These are phyloP conservation scores for Globisporangium echinulatum DNA, from an alignment of 352 stramenopile species.

Conservation along the genomic window DNA sequence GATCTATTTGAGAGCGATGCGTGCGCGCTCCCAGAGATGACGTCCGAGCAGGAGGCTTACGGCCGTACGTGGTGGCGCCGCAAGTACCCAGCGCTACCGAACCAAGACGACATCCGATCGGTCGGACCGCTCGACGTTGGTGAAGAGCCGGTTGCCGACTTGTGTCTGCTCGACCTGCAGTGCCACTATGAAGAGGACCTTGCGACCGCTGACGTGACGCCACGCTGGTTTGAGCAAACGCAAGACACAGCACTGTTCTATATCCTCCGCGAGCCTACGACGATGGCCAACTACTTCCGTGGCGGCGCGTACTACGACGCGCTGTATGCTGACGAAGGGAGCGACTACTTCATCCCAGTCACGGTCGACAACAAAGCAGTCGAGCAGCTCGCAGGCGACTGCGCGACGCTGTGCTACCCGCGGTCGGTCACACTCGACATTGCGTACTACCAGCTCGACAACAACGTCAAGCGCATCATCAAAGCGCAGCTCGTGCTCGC, in stretches of 20 bases:
- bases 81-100: slow-evolving; percentile 79
- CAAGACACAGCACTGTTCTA: slow-evolving; percentile 87
- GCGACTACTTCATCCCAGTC: slow-evolving; percentile 94
- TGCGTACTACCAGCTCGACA: slow-evolving; percentile 92
- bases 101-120: slow-evolving; percentile 92
- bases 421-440: slow-evolving; percentile 91
- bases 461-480: slow-evolving; percentile 91
- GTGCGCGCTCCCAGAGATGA: slow-evolving; percentile 85
- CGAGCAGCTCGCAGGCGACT: slow-evolving; percentile 77
- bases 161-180: slow-evolving; percentile 84
- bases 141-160: slow-evolving; percentile 87
- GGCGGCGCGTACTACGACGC: slow-evolving; percentile 71
- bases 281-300: slow-evolving; percentile 82
- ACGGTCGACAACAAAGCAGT: slow-evolving; percentile 84
- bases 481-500: slow-evolving; percentile 83
- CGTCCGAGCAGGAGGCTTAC: slow-evolving; percentile 54
- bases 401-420: slow-evolving; percentile 89
- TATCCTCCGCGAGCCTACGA: slow-evolving; percentile 88
- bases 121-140: slow-evolving; percentile 87
- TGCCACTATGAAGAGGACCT: slow-evolving; percentile 94
- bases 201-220: slow-evolving; percentile 79
- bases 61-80: slow-evolving; percentile 70
- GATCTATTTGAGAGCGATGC: slow-evolving; percentile 89
- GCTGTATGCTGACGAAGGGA: slow-evolving; percentile 38
- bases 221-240: slow-evolving; percentile 94